Conservation (phyloP, 805 yeast species). For the Huiozyma naganishii region DNA sequence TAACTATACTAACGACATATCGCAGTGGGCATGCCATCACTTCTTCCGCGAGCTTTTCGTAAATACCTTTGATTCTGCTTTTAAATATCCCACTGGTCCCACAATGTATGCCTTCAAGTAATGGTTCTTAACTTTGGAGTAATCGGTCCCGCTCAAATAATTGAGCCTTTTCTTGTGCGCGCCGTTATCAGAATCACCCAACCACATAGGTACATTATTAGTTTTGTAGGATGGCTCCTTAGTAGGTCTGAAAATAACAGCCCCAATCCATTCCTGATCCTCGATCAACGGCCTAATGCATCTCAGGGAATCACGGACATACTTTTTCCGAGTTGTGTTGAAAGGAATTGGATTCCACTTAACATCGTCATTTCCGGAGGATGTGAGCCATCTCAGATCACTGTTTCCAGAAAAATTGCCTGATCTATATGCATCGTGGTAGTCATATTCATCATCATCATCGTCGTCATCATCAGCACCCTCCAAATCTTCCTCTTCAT, state of each 20-base stretch:
- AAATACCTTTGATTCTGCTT: slow-evolving; percentile 7
- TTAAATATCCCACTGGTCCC: slow-evolving; percentile 24
- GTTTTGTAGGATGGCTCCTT: slow-evolving; percentile 17
- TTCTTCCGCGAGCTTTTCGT: too few relatives aligned
- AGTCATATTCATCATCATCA: slow-evolving; percentile 4
- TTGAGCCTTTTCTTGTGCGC: slow-evolving; percentile 1
- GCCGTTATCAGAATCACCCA: not conserved
- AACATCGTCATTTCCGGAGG: slow-evolving; percentile 2
- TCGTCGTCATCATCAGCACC: slow-evolving; percentile 7
- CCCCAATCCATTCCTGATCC: slow-evolving; percentile 47
- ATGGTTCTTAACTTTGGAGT: slow-evolving; percentile 13
- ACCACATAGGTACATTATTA: slow-evolving; percentile 16
- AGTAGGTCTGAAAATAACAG: slow-evolving; percentile 29
- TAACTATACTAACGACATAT: too few relatives aligned
- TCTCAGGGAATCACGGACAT: slow-evolving; percentile 42
- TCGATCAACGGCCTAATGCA: slow-evolving; percentile 45
- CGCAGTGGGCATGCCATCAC: too few relatives aligned
- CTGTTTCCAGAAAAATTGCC: too few relatives aligned
- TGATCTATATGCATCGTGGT: not conserved
- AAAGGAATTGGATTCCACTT: slow-evolving; percentile 44
- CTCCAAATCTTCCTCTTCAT: slow-evolving; percentile 7
- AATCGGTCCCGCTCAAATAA: slow-evolving; percentile 2
- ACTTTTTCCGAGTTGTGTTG: slow-evolving; percentile 30
- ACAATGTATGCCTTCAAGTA: slow-evolving; percentile 20
- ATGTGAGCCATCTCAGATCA: not conserved